A percentile compares a stretch with the other conserved stretches of the same genome.
Evolutionary conservation across 257 asterid genomes (phyloP).

Genomic region (Pogostemon cablin): DNA sequence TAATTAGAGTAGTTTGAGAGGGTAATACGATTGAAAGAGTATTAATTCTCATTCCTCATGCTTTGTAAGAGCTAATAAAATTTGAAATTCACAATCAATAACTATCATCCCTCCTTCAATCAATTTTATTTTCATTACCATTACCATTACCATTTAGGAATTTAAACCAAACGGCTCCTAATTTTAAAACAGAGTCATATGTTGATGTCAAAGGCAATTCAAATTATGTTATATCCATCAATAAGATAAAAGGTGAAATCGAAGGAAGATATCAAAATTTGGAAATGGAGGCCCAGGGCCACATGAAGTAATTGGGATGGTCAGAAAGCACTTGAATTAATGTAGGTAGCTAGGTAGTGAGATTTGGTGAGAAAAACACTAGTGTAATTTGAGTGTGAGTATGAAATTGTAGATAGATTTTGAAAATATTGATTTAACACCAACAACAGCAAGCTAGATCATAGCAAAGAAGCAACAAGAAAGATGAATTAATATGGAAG

Average conservation of each 20-base stretch:
- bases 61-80: too few relatives aligned
- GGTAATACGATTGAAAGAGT: too few relatives aligned
- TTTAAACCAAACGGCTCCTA: too few relatives aligned
- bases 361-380: constrained; percentile 32
- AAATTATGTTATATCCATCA: not conserved
- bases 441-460: constrained; percentile 26
- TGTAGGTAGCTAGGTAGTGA: not conserved
- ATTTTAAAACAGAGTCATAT: too few relatives aligned
- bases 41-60: too few relatives aligned
- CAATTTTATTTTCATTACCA: too few relatives aligned
- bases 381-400: constrained; percentile 21
- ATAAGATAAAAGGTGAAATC: not conserved
- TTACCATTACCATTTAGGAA: too few relatives aligned
- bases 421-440: constrained; percentile 41
- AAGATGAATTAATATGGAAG: not conserved
- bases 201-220: too few relatives aligned
- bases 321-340: constrained; percentile 29
- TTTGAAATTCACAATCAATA: too few relatives aligned
- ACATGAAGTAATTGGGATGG: constrained; percentile 25
- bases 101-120: too few relatives aligned
- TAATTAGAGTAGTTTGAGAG: too few relatives aligned
- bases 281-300: not conserved
- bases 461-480: not conserved
- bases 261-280: not conserved
- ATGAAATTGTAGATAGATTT: constrained; percentile 21